Conservation (phyloP, 192 early-diverging fungal species). For the Helicostylum pulchrum region DNA sequence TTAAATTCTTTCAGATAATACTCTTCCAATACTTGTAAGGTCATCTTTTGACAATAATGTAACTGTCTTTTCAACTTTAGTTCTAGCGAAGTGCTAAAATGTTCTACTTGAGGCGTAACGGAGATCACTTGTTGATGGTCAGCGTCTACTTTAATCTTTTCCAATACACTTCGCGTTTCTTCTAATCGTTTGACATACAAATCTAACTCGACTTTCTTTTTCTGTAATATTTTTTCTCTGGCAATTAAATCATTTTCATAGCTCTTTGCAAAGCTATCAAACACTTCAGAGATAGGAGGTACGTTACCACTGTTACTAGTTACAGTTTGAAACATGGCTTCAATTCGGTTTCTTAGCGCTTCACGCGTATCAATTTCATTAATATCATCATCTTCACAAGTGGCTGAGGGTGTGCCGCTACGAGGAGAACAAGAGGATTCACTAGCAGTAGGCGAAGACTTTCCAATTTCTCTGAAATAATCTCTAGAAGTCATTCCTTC, state of each 20-base stretch:
- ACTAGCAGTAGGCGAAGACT: neutral
- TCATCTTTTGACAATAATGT: conserved; percentile 24
- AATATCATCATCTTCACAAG: neutral
- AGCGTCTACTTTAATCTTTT: conserved; percentile 29
- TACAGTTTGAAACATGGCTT: conserved; percentile 9
- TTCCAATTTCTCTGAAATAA: conserved; percentile 23
- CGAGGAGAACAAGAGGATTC: no score
- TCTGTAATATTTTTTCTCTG: conserved; percentile 42
- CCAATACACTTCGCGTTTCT: conserved; percentile 30
- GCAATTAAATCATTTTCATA: conserved; percentile 43
- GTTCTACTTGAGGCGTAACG: conserved; percentile 27
- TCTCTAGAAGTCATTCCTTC: conserved; percentile 68
- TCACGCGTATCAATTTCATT: neutral
- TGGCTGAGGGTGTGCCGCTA: no score
- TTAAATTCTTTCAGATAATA: neutral
- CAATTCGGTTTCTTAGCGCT: conserved; percentile 3
- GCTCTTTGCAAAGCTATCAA: conserved; percentile 41
- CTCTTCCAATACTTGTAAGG: neutral
- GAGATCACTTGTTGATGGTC: neutral
- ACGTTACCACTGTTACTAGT: conserved; percentile 2
- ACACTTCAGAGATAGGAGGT: conserved; percentile 36
- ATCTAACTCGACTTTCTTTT: conserved; percentile 31
- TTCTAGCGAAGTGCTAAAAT: conserved; percentile 26
- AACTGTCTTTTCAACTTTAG: conserved; percentile 30
- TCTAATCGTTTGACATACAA: conserved; percentile 30